Conservation (phyloP, 2,329 filamentous ascomycete genomes). For the Pseudogymnoascus sp. region DNA sequence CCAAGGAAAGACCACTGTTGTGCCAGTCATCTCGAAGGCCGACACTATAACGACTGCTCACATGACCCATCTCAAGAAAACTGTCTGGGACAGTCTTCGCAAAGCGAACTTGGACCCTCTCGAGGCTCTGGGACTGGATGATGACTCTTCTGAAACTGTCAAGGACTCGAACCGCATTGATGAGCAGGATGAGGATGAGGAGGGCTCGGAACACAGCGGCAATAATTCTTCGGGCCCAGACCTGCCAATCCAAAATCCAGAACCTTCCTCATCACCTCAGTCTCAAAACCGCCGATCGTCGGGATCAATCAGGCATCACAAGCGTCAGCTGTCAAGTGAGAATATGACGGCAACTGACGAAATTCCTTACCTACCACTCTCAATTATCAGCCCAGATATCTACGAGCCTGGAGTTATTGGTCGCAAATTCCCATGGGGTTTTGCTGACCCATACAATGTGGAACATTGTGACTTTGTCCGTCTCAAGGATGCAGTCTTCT, state of each 20-base stretch:
- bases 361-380: slow-evolving; percentile 71
- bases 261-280: slow-evolving; percentile 28
- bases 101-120: slow-evolving; percentile 79
- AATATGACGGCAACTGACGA: slow-evolving; percentile 42
- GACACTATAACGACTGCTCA: slow-evolving; percentile 94
- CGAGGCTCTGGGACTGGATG: slow-evolving; percentile 74
- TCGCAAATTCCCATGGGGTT: slow-evolving; percentile 91
- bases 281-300: slow-evolving; percentile 27
- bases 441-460: slow-evolving; percentile 84
- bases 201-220: slow-evolving; percentile 21
- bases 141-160: slow-evolving; percentile 54
- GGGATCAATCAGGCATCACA: slow-evolving; percentile 26
- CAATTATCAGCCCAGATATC: slow-evolving; percentile 85
- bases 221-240: slow-evolving; percentile 27
- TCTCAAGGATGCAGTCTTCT: slow-evolving; percentile 86
- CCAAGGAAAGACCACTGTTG: slow-evolving; percentile 87
- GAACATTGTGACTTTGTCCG: slow-evolving; percentile 90
- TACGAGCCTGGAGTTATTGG: slow-evolving; percentile 76
- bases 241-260: slow-evolving; percentile 29
- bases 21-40: slow-evolving; percentile 92
- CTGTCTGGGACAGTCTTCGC: slow-evolving; percentile 82
- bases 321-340: slow-evolving; percentile 29
- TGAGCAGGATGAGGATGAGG: slow-evolving; percentile 25
- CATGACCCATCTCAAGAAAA: slow-evolving; percentile 85
- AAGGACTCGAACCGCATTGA: slow-evolving; percentile 40